Evolutionary conservation across 768 basidiomycete species (phyloP).

Genomic region (Termitomyces sp.): DNA sequence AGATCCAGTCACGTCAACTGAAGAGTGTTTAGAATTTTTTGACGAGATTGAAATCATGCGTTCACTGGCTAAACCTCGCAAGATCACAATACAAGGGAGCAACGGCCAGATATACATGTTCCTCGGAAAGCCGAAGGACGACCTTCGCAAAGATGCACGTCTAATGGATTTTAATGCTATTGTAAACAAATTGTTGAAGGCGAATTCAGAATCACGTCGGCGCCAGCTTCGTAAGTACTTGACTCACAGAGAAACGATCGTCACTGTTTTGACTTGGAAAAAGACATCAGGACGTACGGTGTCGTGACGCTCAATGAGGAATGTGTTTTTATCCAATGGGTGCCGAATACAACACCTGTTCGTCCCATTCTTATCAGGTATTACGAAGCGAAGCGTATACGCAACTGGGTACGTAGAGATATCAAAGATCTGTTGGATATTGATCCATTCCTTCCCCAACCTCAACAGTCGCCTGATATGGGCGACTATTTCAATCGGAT

Average conservation of each 20-base stretch:
- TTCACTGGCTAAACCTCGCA: conserved; percentile 87
- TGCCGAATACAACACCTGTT: conserved; percentile 84
- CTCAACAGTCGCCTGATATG: conserved; percentile 39
- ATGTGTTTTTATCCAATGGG: conserved; percentile 98
- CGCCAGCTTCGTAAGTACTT: conserved; percentile 75
- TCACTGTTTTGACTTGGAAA: neutral
- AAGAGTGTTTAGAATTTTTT: conserved; percentile 47
- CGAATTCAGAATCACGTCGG: conserved; percentile 88
- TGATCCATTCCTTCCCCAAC: neutral
- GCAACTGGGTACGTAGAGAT: conserved; percentile 32
- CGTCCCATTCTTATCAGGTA: conserved; percentile 65
- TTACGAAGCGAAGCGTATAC: conserved; percentile 48
- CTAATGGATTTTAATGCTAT: conserved; percentile 98
- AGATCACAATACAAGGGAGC: conserved; percentile 78
- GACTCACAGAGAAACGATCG: neutral
- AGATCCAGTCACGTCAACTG: neutral
- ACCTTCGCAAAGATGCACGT: conserved; percentile 93
- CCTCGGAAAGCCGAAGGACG: conserved; percentile 95
- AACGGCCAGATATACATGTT: conserved; percentile 87
- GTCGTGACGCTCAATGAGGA: conserved; percentile 97
- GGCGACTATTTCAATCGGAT: conserved; percentile 40
- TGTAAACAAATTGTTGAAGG: conserved; percentile 93
- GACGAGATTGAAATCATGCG: conserved; percentile 90
- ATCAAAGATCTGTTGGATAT: neutral
- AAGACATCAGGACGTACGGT: conserved; percentile 97